Evolutionary conservation across 495 filamentous ascomycete genomes (phyloP).

Genomic region (Cercophora sp.): DNA sequence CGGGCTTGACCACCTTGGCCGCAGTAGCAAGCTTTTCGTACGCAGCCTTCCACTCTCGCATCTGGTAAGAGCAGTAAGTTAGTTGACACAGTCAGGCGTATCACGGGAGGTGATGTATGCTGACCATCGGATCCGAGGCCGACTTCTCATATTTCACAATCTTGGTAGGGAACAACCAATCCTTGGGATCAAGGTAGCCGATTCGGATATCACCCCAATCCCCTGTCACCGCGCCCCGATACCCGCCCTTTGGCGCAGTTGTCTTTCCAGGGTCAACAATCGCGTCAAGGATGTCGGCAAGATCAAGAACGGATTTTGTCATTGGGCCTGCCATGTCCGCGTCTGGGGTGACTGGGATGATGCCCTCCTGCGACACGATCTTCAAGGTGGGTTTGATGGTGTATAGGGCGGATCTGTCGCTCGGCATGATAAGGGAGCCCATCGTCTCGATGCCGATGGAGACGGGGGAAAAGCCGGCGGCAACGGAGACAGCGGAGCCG

Average conservation of each 20-base stretch:
- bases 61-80: too few relatives aligned
- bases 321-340: background rate
- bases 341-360: background rate
- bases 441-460: slow-evolving; percentile 46
- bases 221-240: background rate
- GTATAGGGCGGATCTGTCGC: slow-evolving; percentile 40
- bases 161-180: too few relatives aligned
- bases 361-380: background rate
- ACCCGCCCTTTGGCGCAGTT: background rate
- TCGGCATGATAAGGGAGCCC: slow-evolving; percentile 41
- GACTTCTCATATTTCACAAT: background rate
- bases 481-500: slow-evolving; percentile 43
- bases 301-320: background rate
- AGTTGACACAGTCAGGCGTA: background rate
- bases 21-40: too few relatives aligned
- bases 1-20: too few relatives aligned
- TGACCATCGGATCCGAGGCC: background rate
- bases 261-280: background rate
- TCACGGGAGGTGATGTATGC: background rate
- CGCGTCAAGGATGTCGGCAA: background rate
- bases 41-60: too few relatives aligned
- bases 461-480: slow-evolving; percentile 43
- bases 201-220: background rate
- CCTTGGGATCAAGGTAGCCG: background rate
- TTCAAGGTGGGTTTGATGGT: slow-evolving; percentile 18